Evolutionary conservation across 2,329 filamentous ascomycete species (phyloP).

Genomic region (Calonectria henricotiae): DNA sequence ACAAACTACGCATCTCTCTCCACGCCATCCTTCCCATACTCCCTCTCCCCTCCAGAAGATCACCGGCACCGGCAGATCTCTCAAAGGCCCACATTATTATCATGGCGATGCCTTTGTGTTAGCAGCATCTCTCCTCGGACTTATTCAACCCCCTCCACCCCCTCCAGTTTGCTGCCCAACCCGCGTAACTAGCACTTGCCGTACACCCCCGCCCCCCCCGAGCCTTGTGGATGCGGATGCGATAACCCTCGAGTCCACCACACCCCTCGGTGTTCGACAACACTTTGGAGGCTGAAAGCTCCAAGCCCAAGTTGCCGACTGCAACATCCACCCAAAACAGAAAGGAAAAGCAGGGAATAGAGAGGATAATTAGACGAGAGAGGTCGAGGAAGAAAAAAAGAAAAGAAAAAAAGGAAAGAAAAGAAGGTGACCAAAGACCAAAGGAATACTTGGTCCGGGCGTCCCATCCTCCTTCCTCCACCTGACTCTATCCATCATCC

Average conservation of each 20-base stretch:
- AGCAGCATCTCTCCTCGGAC: constrained; percentile 13
- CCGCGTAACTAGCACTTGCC: background rate
- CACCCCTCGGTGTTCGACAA: constrained; percentile 16
- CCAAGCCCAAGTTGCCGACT: constrained; percentile 1
- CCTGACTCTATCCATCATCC: constrained; percentile 31
- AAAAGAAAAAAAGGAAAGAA: background rate
- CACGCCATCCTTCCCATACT: background rate
- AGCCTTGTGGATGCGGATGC: constrained; percentile 38
- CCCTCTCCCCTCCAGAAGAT: constrained; percentile 8
- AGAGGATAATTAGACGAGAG: background rate
- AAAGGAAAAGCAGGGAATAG: background rate
- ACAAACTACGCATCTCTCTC: constrained; percentile 7
- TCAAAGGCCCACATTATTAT: constrained; percentile 14
- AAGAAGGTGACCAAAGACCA: background rate
- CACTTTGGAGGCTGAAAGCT: background rate
- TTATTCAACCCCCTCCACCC: constrained; percentile 16
- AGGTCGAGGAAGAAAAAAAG: constrained; percentile 19
- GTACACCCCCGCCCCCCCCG: constrained; percentile 11
- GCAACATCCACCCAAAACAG: constrained; percentile 6
- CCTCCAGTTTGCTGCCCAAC: constrained; percentile 32
- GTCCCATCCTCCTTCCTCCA: constrained; percentile 25
- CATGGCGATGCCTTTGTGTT: constrained; percentile 15
- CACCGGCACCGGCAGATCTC: constrained; percentile 18
- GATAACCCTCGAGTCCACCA: constrained; percentile 24
- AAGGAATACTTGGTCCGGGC: constrained; percentile 21